Evolutionary conservation across 768 basidiomycete genomes (phyloP).

Genomic region (Suillus lakei): DNA sequence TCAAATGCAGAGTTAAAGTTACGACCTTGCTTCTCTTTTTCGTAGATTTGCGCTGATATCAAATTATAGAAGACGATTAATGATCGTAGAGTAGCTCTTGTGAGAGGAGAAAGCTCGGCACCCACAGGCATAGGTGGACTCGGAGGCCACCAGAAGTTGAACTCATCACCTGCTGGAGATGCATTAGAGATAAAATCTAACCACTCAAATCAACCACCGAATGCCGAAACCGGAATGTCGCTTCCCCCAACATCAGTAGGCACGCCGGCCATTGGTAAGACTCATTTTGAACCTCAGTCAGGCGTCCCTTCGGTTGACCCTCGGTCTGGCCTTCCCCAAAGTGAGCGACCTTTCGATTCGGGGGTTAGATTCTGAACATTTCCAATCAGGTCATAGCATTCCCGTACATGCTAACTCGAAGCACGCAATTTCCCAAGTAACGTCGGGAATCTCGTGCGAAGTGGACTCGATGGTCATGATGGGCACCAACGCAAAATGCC

Average conservation of each 20-base stretch:
- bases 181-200: neutral
- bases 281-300: neutral
- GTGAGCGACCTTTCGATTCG: neutral
- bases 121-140: neutral
- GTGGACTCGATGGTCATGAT: neutral
- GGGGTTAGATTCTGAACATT: too few relatives aligned
- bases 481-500: neutral
- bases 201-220: neutral
- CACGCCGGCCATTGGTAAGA: too few relatives aligned
- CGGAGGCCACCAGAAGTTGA: neutral
- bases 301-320: neutral
- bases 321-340: neutral
- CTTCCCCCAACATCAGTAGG: neutral
- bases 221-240: neutral
- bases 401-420: neutral
- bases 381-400: neutral
- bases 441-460: neutral
- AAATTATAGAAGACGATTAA: neutral
- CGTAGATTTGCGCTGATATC: neutral
- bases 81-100: neutral
- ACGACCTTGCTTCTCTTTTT: neutral
- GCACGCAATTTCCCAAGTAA: neutral
- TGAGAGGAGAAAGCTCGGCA: neutral
- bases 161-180: neutral
- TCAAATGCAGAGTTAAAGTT: conserved; percentile 1